Evolutionary conservation across 352 stramenopile species (phyloP).

Genomic region (Phytophthora rubi): DNA sequence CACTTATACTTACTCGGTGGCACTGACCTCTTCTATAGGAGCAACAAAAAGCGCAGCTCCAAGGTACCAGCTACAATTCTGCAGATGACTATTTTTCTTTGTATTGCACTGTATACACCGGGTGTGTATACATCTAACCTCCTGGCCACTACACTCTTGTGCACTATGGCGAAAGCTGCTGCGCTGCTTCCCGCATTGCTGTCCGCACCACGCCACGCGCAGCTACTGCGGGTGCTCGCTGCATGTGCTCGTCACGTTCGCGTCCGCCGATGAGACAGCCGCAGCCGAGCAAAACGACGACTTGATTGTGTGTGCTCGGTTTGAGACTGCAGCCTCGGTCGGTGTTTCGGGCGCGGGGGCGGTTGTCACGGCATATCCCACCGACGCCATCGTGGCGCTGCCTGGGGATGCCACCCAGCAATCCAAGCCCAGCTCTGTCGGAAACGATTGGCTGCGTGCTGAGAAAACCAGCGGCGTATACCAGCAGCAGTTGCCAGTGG

Average conservation of each 20-base stretch:
- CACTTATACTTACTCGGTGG: too few species aligned
- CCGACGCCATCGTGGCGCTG: neutral
- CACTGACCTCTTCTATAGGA: neutral
- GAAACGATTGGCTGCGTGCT: neutral
- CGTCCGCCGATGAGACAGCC: neutral
- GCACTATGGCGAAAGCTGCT: slow-evolving; percentile 4
- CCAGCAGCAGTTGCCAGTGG: neutral
- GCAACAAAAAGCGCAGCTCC: slow-evolving; percentile 2
- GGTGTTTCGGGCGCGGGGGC: neutral
- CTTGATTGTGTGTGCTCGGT: slow-evolving; percentile 41
- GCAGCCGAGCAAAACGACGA: slow-evolving; percentile 10
- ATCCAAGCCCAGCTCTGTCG: neutral
- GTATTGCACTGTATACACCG: neutral
- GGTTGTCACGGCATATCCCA: neutral
- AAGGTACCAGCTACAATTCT: neutral
- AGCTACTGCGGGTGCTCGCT: slow-evolving; percentile 45
- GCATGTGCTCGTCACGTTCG: slow-evolving; percentile 30
- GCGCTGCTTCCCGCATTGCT: slow-evolving; percentile 49
- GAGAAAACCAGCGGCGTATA: neutral
- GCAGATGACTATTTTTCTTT: neutral
- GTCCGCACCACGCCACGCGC: slow-evolving; percentile 29
- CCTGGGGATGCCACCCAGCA: neutral
- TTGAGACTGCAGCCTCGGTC: slow-evolving; percentile 20
- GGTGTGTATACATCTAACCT: neutral
- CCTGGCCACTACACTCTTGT: neutral